Conservation (phyloP, 2,329 filamentous ascomycete species). For the Coniochaeta sp. region DNA sequence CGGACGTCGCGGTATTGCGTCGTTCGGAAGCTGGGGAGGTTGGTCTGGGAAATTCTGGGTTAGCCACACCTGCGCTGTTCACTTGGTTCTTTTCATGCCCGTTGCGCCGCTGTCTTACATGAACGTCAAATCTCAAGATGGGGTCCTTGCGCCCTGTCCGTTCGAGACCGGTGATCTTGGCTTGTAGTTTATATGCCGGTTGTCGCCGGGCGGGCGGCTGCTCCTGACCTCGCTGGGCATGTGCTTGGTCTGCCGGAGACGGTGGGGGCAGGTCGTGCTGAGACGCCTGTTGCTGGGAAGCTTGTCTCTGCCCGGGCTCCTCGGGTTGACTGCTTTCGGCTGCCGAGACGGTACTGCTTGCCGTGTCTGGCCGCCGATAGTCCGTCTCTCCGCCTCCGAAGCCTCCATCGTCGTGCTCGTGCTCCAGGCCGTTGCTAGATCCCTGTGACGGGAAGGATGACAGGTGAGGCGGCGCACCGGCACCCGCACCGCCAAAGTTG, state of each 20-base stretch:
- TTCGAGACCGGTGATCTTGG: slow-evolving; percentile 90
- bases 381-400: slow-evolving; percentile 28
- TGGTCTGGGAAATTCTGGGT: slow-evolving; percentile 62
- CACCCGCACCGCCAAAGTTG: slow-evolving; percentile 33
- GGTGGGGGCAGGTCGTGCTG: slow-evolving; percentile 1
- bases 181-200: slow-evolving; percentile 78
- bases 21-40: slow-evolving; percentile 94
- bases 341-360: slow-evolving; percentile 27
- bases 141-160: slow-evolving; percentile 92
- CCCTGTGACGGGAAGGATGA: slow-evolving; percentile 29
- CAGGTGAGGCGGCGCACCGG: slow-evolving; percentile 28
- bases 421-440: slow-evolving; percentile 33
- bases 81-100: neutral
- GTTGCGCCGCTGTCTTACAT: slow-evolving; percentile 52
- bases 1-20: slow-evolving; percentile 98
- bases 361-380: slow-evolving; percentile 38
- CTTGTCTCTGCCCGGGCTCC: slow-evolving; percentile 2
- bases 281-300: slow-evolving; percentile 12
- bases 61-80: slow-evolving; percentile 9
- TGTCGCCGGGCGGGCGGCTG: slow-evolving; percentile 33
- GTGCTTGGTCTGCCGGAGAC: slow-evolving; percentile 5
- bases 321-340: slow-evolving; percentile 20
- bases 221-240: slow-evolving; percentile 10
- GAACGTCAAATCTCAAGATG: slow-evolving; percentile 89
- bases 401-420: slow-evolving; percentile 25